Percentiles rank a stretch among this genome's conserved stretches.
Conservation (phyloP, 495 filamentous ascomycete genomes). For the Aspergillus sclerotioniger region DNA sequence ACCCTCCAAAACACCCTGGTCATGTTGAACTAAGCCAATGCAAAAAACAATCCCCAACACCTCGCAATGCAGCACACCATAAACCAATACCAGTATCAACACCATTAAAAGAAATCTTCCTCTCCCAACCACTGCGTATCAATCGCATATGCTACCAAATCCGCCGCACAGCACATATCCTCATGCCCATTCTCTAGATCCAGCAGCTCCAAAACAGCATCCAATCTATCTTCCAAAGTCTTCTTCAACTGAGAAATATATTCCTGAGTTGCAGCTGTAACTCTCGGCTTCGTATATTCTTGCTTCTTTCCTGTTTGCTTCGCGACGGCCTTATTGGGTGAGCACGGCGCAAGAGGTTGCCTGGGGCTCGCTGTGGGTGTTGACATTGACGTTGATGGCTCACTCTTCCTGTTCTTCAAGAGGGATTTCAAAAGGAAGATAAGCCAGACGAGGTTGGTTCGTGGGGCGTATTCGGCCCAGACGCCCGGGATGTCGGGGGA, state of each 20-base stretch:
- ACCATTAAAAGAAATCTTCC: slow-evolving; percentile 38
- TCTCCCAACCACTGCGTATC: slow-evolving; percentile 45
- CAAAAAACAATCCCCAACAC: not conserved
- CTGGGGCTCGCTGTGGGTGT: slow-evolving; percentile 14
- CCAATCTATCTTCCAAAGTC: slow-evolving; percentile 34
- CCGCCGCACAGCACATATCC: slow-evolving; percentile 51
- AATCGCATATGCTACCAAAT: slow-evolving; percentile 48
- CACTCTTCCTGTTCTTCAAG: slow-evolving; percentile 38
- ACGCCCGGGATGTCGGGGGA: slow-evolving; percentile 34
- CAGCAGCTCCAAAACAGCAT: slow-evolving; percentile 33
- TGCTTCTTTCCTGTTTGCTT: slow-evolving; percentile 15
- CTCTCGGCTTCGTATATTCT: not conserved
- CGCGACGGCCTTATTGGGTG: slow-evolving; percentile 31
- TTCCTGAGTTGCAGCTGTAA: slow-evolving; percentile 9
- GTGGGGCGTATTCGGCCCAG: slow-evolving; percentile 47
- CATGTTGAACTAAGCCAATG: not conserved
- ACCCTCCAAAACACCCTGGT: not conserved
- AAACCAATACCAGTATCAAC: not conserved
- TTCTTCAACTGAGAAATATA: slow-evolving; percentile 27
- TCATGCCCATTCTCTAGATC: slow-evolving; percentile 42
- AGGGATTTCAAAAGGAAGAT: slow-evolving; percentile 48
- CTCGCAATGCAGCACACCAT: slow-evolving; percentile 5
- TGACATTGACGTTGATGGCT: slow-evolving; percentile 20
- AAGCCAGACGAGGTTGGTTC: slow-evolving; percentile 53
- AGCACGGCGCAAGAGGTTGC: slow-evolving; percentile 37